These are phyloP conservation scores for Rhodotorula toruloides DNA, from an alignment of 768 basidiomycete species.

Conservation along the genomic window DNA sequence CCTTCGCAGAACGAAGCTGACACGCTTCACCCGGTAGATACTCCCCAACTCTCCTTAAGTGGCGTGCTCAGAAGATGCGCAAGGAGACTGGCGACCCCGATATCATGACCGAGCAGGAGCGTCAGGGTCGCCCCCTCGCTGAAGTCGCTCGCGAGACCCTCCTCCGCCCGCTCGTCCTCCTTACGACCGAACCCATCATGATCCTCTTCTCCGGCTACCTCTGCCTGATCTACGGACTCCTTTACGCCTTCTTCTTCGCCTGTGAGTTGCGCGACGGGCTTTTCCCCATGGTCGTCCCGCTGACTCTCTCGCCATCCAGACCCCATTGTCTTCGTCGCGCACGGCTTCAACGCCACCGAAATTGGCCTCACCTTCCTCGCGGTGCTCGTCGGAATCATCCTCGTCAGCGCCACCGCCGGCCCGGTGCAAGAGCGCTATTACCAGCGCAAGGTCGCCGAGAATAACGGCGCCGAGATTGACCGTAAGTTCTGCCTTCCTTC, in stretches of 20 bases:
- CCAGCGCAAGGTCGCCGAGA: conserved; percentile 10
- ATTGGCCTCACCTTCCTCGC: conserved; percentile 7
- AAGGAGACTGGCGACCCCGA: conserved; percentile 46
- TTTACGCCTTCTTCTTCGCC: neutral
- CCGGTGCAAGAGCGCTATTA: conserved; percentile 42
- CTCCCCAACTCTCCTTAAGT: conserved; percentile 57
- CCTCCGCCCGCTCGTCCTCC: conserved; percentile 60
- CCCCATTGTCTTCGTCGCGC: conserved; percentile 22
- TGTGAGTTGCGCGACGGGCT: no score
- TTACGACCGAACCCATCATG: conserved; percentile 60
- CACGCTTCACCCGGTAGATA: conserved; percentile 44
- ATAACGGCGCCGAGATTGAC: no score
- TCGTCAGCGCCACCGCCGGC: conserved; percentile 41
- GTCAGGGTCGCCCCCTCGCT: conserved; percentile 52
- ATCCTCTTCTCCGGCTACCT: conserved; percentile 60
- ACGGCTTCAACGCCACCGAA: conserved; percentile 20
- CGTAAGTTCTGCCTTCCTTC: no score
- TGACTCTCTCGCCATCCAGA: neutral
- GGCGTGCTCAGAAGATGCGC: conserved; percentile 53
- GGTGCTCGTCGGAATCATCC: conserved; percentile 31
- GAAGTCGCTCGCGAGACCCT: conserved; percentile 58
- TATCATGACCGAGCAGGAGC: conserved; percentile 50
- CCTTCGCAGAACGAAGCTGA: neutral
- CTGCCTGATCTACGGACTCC: conserved; percentile 52
- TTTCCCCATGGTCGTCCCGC: conserved; percentile 14